phyloP scores from a whole-genome alignment of 805 yeast species.

The Lipomyces chichibuensis region DNA sequence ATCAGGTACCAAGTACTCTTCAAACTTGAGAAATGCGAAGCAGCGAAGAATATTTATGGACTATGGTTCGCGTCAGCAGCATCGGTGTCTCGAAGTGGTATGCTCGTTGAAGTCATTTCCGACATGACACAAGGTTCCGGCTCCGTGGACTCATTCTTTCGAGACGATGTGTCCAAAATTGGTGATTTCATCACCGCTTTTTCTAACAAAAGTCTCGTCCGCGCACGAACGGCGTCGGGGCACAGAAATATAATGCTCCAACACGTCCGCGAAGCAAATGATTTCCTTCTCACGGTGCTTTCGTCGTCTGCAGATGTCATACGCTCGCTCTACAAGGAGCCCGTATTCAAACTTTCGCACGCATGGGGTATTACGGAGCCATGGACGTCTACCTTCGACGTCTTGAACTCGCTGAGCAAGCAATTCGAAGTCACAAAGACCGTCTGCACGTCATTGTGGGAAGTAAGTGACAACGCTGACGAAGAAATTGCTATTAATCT shows the following conservation, averaged over 20 bases:
- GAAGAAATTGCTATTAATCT: conserved; percentile 24
- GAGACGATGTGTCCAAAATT: conserved; percentile 15
- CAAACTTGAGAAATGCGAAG: conserved; percentile 51
- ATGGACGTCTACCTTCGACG: conserved; percentile 40
- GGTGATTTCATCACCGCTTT: conserved; percentile 25
- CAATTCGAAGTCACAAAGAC: conserved; percentile 36
- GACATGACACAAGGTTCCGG: conserved; percentile 15
- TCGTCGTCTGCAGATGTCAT: conserved; percentile 27
- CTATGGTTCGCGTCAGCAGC: conserved; percentile 6
- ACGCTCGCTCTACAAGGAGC: conserved; percentile 12
- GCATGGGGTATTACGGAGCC: conserved; percentile 34
- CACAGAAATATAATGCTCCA: conserved; percentile 9
- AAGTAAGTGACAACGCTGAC: conserved; percentile 16
- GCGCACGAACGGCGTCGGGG: conserved; percentile 21
- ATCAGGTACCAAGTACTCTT: conserved; percentile 49
- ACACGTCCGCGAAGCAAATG: conserved; percentile 25
- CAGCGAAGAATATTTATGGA: conserved; percentile 53
- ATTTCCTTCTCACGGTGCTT: conserved; percentile 21
- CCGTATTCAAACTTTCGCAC: conserved; percentile 27
- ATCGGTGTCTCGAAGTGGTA: background rate
- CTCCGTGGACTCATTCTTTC: conserved; percentile 25
- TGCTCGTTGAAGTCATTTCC: conserved; percentile 13
- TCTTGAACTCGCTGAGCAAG: conserved; percentile 36
- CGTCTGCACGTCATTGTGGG: conserved; percentile 30
- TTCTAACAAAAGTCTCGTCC: conserved; percentile 21